Base-by-base conservation (phyloP, 1,284 basidiomycete genomes). In the Polyporus tsugae region DNA sequence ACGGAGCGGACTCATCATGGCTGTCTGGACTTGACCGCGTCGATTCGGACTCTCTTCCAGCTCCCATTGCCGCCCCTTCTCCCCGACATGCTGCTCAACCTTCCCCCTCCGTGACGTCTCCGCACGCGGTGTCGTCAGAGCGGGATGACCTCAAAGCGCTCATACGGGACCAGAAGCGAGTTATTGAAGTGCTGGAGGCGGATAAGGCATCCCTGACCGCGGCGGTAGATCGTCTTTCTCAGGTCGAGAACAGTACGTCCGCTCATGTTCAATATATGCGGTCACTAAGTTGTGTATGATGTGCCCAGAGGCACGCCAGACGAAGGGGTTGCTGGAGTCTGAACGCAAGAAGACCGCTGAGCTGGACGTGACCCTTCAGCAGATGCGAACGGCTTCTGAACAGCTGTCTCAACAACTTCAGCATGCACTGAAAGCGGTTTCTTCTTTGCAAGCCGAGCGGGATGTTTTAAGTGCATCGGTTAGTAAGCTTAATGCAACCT, bases 101-200 rank as follows among this genome's bases (percentile, higher is more conserved):
- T 19, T 64, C 71, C 10, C 67, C 67, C 35, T 65, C 73, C n/a
- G 60, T 53, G 1, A 44, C 55, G 44, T 70, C 64, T 15, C 68
- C 66, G 42, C 72, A 64, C 41, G 65, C 64, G 19, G 65, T 52
- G 36, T 64, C 73, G 22, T 70, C 60, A 35, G 75, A 80, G 42
- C 76, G 83, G 7, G 77, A 81, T 39, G 78, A 79, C 58, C 77
- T 82, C 4, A 22, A 53, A n/a, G 63, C 72, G 5, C 73, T 79
- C 41, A 77, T 85, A 39, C 81, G 86, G 73, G 90, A 85, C 72
- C 88, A 89, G 71, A 86, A 87, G 69, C 86, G 87, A 71, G 90
- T 89, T 0, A 91, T 94, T 63, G 83, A 88, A 42, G 76, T 89
- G 33, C 82, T 94, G 6, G 91, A 93, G 39, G 86, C 88, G 3